Evolutionary conservation across 176 grass and related monocot genomes (phyloP), one percentile per base, ranked within the genome.

Genomic region (Hordeum vulgare): DNA sequence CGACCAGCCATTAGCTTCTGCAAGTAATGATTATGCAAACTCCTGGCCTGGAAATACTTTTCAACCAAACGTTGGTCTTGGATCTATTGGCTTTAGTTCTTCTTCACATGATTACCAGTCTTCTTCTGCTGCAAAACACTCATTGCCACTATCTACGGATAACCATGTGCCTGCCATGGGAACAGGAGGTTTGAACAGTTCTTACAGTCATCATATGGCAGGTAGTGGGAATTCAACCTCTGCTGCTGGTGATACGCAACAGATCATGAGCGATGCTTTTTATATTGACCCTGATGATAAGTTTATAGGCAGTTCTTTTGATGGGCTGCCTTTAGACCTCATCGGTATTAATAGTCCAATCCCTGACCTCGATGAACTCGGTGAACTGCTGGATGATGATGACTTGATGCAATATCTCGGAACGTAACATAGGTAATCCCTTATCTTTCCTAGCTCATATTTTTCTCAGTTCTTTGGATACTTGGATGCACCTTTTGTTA

Each of bases 341-440:
- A 85, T 91, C 73, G 84, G 90, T 31, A 82, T 94, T 13, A 84
- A 71, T 66, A 93, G 80, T 77, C 86, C 85, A 21, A 87, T 95
- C 20, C 85, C 75, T 75, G 73, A 66, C 82, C 62, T 98, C 28
- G 93, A 88, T 85, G 90, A 94, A 39, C 80, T 95, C 40, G 93
- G 86, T 85, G 91, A 94, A 39, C 80, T 95, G 54, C 47, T 98
- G 78, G 86, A 89, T 31, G 96, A 98, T 35, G 90, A 98, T 37
- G 93, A 94, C 57, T 65, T 98, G 61, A 90, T 98, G 90, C 87
- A 86, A 31, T 98, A 98, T 77, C 79, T 98, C 34, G 96, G 96
- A 82, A 94, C 96, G 80, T 98, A 83, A 92, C 42, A 35, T 78
- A 69, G 58, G 84, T 85, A 61, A 44, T 61, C 82, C 49, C 39